phyloP scores from a whole-genome alignment of 106 monocot genomes.

The Agapanthus africanus region DNA sequence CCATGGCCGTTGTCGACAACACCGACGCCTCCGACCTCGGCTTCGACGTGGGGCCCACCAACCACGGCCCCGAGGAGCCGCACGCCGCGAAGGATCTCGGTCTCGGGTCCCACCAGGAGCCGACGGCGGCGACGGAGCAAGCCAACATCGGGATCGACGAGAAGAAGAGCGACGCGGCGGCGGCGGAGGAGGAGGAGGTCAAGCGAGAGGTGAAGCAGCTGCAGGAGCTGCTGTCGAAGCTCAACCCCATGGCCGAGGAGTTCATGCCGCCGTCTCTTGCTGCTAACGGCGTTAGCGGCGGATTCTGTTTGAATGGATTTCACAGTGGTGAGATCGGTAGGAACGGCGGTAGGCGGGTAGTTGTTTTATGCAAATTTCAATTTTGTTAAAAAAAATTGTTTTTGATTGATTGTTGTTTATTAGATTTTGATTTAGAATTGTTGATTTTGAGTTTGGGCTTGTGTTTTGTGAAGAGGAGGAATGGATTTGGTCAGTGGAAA shows the following conservation, averaged over 20 bases:
- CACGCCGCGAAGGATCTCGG: too few relatives aligned
- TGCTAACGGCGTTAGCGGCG: conserved; percentile 1
- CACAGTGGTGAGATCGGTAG: conserved; percentile 5
- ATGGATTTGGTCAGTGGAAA: conserved; percentile 46
- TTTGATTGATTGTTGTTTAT: too few relatives aligned
- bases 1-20: conserved; percentile 48
- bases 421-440: too few relatives aligned
- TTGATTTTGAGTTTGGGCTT: too few relatives aligned
- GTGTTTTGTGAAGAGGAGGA: conserved; percentile 48
- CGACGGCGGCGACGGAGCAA: conserved; percentile 16
- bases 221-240: conserved; percentile 70
- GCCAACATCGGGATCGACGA: too few relatives aligned
- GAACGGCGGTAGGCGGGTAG: conserved; percentile 15
- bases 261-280: conserved; percentile 70
- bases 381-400: too few relatives aligned
- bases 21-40: conserved; percentile 25
- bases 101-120: neutral
- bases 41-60: conserved; percentile 11
- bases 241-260: conserved; percentile 85
- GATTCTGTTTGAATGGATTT: neutral
- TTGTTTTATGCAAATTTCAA: too few relatives aligned
- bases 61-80: too few relatives aligned
- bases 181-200: too few relatives aligned
- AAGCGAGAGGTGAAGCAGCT: conserved; percentile 60
- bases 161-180: too few relatives aligned